Percentiles rank a stretch among this genome's conserved stretches.
Evolutionary conservation across 2,329 filamentous ascomycete species (phyloP).

Genomic region (Colletotrichum incanum): DNA sequence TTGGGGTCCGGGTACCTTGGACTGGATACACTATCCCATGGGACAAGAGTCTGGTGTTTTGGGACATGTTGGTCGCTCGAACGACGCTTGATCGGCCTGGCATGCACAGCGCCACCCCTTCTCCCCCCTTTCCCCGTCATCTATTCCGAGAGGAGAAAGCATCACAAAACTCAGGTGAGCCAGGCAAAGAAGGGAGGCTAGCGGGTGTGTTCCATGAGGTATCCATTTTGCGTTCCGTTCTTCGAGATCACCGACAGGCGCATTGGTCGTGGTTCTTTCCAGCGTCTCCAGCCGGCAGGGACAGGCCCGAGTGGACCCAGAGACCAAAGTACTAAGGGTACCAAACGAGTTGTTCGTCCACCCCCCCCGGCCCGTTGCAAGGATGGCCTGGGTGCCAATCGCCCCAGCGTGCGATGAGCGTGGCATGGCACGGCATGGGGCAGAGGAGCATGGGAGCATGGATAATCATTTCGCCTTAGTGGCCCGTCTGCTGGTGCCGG

Average conservation of each 20-base stretch:
- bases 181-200: constrained; percentile 31
- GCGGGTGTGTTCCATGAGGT: constrained; percentile 35
- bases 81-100: constrained; percentile 33
- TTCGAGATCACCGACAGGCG: constrained; percentile 42
- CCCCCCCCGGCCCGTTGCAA: constrained; percentile 31
- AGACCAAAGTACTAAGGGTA: constrained; percentile 19
- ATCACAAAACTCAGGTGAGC: constrained; percentile 10
- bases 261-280: constrained; percentile 37
- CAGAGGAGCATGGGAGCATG: constrained; percentile 29
- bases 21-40: neutral
- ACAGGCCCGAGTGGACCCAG: constrained; percentile 38
- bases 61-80: constrained; percentile 18
- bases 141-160: constrained; percentile 20
- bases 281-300: constrained; percentile 37
- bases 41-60: constrained; percentile 31
- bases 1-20: constrained; percentile 16
- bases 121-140: constrained; percentile 14
- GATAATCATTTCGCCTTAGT: constrained; percentile 30
- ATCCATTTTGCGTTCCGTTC: constrained; percentile 41
- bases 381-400: constrained; percentile 35
- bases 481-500: constrained; percentile 14
- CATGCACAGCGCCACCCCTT: constrained; percentile 26
- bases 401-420: constrained; percentile 40
- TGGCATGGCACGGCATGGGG: constrained; percentile 33
- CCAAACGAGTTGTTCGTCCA: constrained; percentile 39